Base-by-base conservation (phyloP, 2,329 filamentous ascomycete genomes). In the Xylaria sp. region DNA sequence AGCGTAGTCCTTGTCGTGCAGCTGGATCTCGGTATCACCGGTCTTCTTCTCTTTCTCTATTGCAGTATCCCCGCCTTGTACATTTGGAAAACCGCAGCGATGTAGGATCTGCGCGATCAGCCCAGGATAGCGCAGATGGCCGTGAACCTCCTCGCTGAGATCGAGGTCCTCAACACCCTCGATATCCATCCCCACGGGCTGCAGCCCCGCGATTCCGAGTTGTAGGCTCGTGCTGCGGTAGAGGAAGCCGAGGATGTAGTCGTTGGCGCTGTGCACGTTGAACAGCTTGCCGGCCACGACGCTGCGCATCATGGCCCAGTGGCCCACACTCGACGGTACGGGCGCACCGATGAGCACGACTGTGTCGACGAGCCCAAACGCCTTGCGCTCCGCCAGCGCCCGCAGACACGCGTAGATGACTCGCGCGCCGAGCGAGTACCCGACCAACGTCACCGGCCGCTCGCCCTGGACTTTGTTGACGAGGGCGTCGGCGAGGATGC, bases 251-350 rank as follows among this genome's bases (percentile, higher is more conserved):
- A 97, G 86, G 31, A 97, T 87, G 71, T 92, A 91, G 75, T 97
- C 93, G 62, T 95, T 93, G 54, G 89, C 87, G 1, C 91, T 94
- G 76, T 90, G 97, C 8, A 94, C 92, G 69, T 97, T 97, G 69
- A 96, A 90, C 7, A 97, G 83, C 59, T 90, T 85, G 2, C 93
- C 93, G 1, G 89, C 86, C 0, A 96, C 92, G 0, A 94, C 91
- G 44, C 85, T 87, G 29, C 92, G 86, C 67, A 96, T 86, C 37
- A 86, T 81, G 44, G 88, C 84, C 93, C 93, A 97, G 67, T 92
- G 87, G 1, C 82, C 82, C 0, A 85, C 77, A 44, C 89, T 85
- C 0, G 89, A 91, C 0, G 93, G 92, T 0, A 90, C 87, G 0
- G 93, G 92, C 0, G 91, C 84, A 2, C 93, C 93, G 59, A 97